phyloP scores from a whole-genome alignment of 2,329 filamentous ascomycete genomes.

The Colletotrichum sojae region DNA sequence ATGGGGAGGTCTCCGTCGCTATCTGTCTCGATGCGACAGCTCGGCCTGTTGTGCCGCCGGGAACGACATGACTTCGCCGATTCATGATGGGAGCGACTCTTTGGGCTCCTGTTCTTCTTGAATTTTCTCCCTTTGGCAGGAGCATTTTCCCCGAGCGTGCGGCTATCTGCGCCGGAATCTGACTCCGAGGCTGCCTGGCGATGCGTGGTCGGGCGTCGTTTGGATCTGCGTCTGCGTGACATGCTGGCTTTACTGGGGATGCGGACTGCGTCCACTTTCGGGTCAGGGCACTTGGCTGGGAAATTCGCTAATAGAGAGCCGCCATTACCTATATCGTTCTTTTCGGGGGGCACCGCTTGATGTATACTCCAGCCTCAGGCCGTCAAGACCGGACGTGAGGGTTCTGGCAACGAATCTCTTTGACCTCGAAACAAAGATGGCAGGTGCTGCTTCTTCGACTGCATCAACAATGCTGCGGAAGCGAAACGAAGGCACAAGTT shows the following conservation, averaged over 20 bases:
- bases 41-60: neutral
- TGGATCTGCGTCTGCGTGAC: slow-evolving; percentile 18
- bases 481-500: neutral
- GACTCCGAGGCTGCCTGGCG: slow-evolving; percentile 1
- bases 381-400: neutral
- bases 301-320: neutral
- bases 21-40: neutral
- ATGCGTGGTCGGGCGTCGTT: slow-evolving; percentile 3
- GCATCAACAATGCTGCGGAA: neutral
- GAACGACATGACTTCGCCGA: neutral
- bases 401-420: neutral
- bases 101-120: neutral
- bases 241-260: neutral
- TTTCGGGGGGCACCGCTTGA: too few species aligned
- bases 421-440: slow-evolving; percentile 10
- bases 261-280: neutral
- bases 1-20: slow-evolving; percentile 33
- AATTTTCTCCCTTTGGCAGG: neutral
- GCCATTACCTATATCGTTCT: too few species aligned
- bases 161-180: neutral
- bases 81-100: neutral
- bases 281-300: neutral
- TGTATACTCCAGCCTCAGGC: too few species aligned
- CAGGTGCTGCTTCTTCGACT: neutral
- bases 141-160: neutral